These are phyloP conservation scores for Elongisporangium undulatum DNA, from an alignment of 352 stramenopile genomes.

Conservation along the genomic window DNA sequence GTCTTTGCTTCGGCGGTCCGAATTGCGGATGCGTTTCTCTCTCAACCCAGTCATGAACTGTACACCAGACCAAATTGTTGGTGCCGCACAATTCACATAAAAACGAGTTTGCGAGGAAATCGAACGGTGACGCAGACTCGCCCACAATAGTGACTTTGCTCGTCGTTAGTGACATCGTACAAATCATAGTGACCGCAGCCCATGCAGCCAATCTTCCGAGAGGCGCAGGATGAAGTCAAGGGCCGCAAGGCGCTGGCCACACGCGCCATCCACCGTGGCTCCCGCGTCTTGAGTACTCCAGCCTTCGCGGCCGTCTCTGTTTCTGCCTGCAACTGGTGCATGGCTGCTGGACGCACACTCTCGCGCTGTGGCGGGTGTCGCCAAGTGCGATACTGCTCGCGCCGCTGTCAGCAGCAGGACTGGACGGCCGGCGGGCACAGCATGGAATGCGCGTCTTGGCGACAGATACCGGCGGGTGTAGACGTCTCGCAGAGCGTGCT, in stretches of 20 bases:
- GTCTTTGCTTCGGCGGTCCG: too few species aligned
- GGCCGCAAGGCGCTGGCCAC: constrained; percentile 44
- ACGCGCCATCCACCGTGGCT: constrained; percentile 16
- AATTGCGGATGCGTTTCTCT: too few species aligned
- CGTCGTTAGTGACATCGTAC: background rate
- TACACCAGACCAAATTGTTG: too few species aligned
- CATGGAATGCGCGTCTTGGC: constrained; percentile 47
- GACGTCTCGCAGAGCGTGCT: constrained; percentile 41
- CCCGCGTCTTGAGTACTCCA: constrained; percentile 25
- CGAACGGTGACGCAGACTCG: too few species aligned
- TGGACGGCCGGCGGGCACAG: constrained; percentile 39
- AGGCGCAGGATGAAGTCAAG: constrained; percentile 25
- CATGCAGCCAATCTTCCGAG: constrained; percentile 4
- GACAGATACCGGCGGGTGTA: constrained; percentile 15
- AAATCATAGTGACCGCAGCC: background rate
- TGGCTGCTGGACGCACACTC: constrained; percentile 12
- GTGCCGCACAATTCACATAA: too few species aligned
- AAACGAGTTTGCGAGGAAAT: too few species aligned
- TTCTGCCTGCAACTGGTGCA: constrained; percentile 50
- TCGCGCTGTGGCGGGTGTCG: constrained; percentile 53
- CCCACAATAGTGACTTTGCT: constrained; percentile 1
- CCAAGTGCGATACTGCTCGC: constrained; percentile 60
- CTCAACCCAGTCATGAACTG: too few species aligned
- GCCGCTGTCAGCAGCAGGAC: constrained; percentile 56
- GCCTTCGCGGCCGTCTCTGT: constrained; percentile 27